Percentiles rank a stretch among this genome's conserved stretches.
These are phyloP conservation scores for Candida xiaguanensis DNA, from an alignment of 805 yeast genomes.

Conservation along the genomic window DNA sequence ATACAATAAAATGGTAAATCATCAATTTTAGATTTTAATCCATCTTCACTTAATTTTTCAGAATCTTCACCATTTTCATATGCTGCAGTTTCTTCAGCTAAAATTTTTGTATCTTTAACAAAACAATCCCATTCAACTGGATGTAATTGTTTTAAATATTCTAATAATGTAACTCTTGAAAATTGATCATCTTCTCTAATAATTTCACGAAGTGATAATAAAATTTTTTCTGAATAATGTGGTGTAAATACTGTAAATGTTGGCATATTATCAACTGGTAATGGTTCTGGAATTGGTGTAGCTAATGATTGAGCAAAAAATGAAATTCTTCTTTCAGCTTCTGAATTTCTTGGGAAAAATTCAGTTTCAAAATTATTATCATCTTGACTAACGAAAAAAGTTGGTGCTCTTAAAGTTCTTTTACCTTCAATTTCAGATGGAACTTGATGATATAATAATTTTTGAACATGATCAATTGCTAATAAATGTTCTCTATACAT, in stretches of 20 bases:
- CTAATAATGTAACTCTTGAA: conserved; percentile 52
- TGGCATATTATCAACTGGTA: conserved; percentile 99
- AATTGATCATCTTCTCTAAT: conserved; percentile 68
- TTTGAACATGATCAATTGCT: conserved; percentile 98
- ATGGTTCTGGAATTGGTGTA: conserved; percentile 97
- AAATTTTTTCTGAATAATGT: conserved; percentile 80
- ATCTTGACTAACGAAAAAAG: conserved; percentile 97
- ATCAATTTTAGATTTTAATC: conserved; percentile 33
- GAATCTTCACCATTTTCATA: conserved; percentile 53
- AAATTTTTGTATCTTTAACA: conserved; percentile 52
- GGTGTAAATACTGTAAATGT: conserved; percentile 92
- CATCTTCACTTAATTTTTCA: conserved; percentile 29
- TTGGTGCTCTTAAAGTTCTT: conserved; percentile 97
- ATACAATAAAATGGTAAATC: conserved; percentile 46
- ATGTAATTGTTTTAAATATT: conserved; percentile 52
- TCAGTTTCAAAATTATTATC: conserved; percentile 93
- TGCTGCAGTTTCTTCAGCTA: conserved; percentile 48
- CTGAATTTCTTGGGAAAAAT: conserved; percentile 95
- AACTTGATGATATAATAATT: conserved; percentile 94
- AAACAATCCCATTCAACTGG: conserved; percentile 57
- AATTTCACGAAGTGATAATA: conserved; percentile 71
- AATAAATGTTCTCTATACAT: conserved; percentile 99
- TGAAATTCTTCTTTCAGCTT: conserved; percentile 98
- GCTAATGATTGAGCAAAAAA: conserved; percentile 99
- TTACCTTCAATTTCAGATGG: conserved; percentile 98